A percentile compares a stretch with the other conserved stretches of the same genome.
phyloP scores from a whole-genome alignment of 352 stramenopile species.

The Bremia lactucae region DNA sequence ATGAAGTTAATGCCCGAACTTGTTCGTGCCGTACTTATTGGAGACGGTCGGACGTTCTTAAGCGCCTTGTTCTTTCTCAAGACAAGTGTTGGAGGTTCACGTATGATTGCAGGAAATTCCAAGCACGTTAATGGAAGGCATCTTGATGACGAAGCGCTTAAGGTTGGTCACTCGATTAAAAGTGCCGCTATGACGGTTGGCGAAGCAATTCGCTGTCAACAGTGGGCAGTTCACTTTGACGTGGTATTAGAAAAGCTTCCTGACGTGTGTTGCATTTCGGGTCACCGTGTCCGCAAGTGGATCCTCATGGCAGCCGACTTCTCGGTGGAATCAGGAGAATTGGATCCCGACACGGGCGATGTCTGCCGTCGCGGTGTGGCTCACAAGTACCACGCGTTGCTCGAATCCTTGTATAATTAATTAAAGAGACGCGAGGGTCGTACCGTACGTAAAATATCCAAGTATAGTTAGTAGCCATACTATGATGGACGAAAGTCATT shows the following conservation, averaged over 20 bases:
- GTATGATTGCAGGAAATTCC: constrained; percentile 8
- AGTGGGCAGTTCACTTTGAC: constrained; percentile 73
- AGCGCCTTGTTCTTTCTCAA: constrained; percentile 76
- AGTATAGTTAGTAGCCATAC: no score
- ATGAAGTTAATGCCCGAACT: constrained; percentile 41
- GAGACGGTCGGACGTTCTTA: constrained; percentile 55
- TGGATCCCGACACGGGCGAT: constrained; percentile 55
- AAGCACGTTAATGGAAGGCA: constrained; percentile 11
- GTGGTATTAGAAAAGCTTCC: constrained; percentile 41
- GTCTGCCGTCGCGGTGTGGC: constrained; percentile 55
- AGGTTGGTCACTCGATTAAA: constrained; percentile 22
- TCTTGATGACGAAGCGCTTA: constrained; percentile 41
- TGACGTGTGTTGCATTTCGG: constrained; percentile 35
- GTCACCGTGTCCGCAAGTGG: constrained; percentile 66
- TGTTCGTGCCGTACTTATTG: constrained; percentile 53
- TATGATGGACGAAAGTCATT: not conserved
- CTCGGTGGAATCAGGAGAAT: constrained; percentile 49
- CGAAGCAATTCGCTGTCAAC: constrained; percentile 57
- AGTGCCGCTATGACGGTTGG: constrained; percentile 38
- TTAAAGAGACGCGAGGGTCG: no score
- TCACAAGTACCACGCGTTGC: constrained; percentile 57
- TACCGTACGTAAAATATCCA: not conserved
- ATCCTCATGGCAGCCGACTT: constrained; percentile 66
- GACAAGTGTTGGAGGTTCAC: constrained; percentile 16
- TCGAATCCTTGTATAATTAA: constrained; percentile 70